Base-by-base conservation (phyloP, 352 stramenopile genomes). In the Pythium insidiosum region DNA sequence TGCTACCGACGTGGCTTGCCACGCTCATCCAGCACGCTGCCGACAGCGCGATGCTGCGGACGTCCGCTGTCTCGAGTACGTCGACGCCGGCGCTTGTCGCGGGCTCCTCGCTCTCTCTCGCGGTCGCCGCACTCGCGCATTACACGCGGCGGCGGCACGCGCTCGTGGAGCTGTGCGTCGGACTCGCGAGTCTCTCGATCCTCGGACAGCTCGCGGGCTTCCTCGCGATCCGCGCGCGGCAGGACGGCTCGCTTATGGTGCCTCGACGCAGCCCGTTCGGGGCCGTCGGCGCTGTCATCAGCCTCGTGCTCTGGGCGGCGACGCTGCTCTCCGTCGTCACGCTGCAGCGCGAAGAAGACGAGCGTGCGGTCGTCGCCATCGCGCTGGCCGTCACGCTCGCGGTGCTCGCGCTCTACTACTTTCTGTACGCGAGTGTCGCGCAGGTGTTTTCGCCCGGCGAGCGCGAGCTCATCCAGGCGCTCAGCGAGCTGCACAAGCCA, bases 371-470 rank as follows among this genome's bases (percentile, higher is more conserved):
- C 22, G 19, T 43, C 29, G 35, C 29, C 15, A 37, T 50, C 9
- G 3, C 28, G 3, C 18, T 6, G 2, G 18, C 28, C 15, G 28
- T 15, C 28, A 13, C 46, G 10, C n/a, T 43, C 3, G 10, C 41
- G 2, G 28, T 45, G 11, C 45, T 65, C 9, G 23, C 31, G 11
- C 1, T 51, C 9, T 57, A 56, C 38, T 63, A 66, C 40, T 29
- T 26, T 16, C 6, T 34, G 22, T 50, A 43, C 23, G 43, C 36
- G 4, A 25, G 37, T 2, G 18, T 46, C 28, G 41, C 44, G 42
- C 35, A 66, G 37, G 26, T 50, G n/a, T 20, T 66, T 12, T 66
- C 57, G 0, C 18, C 12, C 26, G 50, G 56, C 19, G 56, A 65
- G 38, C 41, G 42, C 5, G 33, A 37, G 24, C 16, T 61, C 22